phyloP scores from a whole-genome alignment of 1,284 basidiomycete species.

The Ceratobasidium sp. region DNA sequence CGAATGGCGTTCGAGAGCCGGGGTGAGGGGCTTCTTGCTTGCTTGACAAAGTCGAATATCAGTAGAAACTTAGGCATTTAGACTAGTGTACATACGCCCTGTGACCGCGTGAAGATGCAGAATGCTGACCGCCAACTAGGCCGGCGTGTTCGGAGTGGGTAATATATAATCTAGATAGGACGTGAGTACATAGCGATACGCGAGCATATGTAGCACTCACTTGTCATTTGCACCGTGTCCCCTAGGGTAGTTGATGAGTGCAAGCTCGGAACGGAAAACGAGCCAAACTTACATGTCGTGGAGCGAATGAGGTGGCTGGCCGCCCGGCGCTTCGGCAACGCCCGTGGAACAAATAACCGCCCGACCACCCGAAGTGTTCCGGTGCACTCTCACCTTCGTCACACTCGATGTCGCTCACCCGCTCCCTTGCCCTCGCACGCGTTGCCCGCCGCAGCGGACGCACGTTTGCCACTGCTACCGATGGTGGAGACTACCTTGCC shows the following conservation, averaged over 20 bases:
- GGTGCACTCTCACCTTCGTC: slow-evolving; percentile 20
- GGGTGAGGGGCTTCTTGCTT: slow-evolving; percentile 74
- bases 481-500: slow-evolving; percentile 47
- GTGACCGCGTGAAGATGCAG: slow-evolving; percentile 77
- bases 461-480: slow-evolving; percentile 44
- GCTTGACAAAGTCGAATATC: slow-evolving; percentile 62
- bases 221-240: slow-evolving; percentile 89
- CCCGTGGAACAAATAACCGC: slow-evolving; percentile 21
- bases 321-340: background rate
- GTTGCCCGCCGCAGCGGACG: slow-evolving; percentile 33
- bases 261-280: background rate
- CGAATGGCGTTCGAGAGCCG: slow-evolving; percentile 79
- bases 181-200: background rate
- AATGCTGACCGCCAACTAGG: slow-evolving; percentile 75
- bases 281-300: slow-evolving; percentile 41
- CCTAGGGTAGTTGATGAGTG: slow-evolving; percentile 53
- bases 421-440: slow-evolving; percentile 38
- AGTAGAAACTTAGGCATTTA: too few species aligned
- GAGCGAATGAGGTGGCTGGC: slow-evolving; percentile 11
- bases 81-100: slow-evolving; percentile 66
- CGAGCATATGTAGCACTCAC: background rate
- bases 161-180: slow-evolving; percentile 68
- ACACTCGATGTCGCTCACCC: slow-evolving; percentile 25
- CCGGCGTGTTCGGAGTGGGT: slow-evolving; percentile 87
- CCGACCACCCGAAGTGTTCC: slow-evolving; percentile 22